Conservation (phyloP, 345 rosid genomes). For the Draba incana region DNA sequence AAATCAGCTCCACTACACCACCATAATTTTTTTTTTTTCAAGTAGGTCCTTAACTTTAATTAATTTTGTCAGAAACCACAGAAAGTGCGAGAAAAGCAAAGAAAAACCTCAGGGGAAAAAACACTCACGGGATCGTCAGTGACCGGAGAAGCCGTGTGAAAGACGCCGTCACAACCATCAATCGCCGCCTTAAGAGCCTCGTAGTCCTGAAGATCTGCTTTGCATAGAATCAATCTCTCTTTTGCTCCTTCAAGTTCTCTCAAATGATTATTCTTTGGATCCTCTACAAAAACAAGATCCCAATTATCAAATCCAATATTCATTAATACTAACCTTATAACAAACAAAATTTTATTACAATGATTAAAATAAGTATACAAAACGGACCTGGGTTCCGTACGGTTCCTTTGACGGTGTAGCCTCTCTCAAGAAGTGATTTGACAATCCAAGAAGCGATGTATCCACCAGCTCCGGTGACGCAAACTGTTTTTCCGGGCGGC, state of each 20-base stretch:
- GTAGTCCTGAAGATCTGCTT: conserved; percentile 80
- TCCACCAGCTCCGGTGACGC: conserved; percentile 99
- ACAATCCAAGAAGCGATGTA: conserved; percentile 98
- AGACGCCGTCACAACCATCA: conserved; percentile 84
- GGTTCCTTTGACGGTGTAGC: conserved; percentile 85
- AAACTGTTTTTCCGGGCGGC: conserved; percentile 56
- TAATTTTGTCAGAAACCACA: no score
- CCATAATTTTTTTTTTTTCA: background rate
- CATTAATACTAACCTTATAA: no score
- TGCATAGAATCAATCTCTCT: conserved; percentile 74
- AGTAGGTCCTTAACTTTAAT: conserved; percentile 9
- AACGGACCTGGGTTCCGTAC: conserved; percentile 76
- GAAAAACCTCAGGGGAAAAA: background rate
- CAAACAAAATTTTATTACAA: no score
- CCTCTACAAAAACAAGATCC: conserved; percentile 50
- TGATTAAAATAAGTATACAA: background rate
- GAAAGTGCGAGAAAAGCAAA: no score
- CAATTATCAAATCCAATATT: no score
- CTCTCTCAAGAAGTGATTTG: conserved; percentile 72
- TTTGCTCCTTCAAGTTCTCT: conserved; percentile 87
- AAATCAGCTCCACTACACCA: conserved; percentile 23
- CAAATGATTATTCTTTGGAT: conserved; percentile 87
- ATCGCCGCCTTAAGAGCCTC: conserved; percentile 66
- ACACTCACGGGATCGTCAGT: conserved; percentile 91
- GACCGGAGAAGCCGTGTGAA: conserved; percentile 96